Conservation (phyloP, 73 alveolate species). For the Blepharisma stoltei region DNA sequence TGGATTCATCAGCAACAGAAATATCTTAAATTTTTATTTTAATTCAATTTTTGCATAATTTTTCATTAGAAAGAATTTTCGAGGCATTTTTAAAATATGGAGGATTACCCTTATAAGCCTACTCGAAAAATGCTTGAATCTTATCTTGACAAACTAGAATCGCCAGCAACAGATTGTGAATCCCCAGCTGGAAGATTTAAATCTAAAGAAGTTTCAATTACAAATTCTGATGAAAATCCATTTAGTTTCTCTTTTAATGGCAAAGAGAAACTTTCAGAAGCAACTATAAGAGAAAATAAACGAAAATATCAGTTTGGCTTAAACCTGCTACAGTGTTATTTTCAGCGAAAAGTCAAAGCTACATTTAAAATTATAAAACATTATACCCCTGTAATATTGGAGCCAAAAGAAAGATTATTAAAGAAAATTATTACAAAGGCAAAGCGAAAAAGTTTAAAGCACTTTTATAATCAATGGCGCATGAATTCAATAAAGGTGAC, state of each 20-base stretch:
- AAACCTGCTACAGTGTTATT: neutral
- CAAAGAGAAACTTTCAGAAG: neutral
- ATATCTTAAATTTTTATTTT: no score
- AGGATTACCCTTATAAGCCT: no score
- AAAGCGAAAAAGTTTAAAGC: constrained; percentile 5
- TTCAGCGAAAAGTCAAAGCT: neutral
- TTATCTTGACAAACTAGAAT: no score
- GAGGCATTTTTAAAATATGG: no score
- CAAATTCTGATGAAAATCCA: neutral
- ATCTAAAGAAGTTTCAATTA: no score
- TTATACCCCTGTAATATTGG: neutral
- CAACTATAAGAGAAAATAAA: neutral
- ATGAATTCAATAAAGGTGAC: constrained; percentile 3
- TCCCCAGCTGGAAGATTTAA: no score
- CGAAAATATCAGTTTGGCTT: neutral
- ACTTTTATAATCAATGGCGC: neutral
- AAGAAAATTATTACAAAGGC: neutral
- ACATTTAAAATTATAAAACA: neutral
- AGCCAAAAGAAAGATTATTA: neutral
- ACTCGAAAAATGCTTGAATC: no score
- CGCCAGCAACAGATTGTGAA: no score
- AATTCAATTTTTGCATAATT: no score
- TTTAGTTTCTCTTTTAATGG: neutral
- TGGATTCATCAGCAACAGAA: no score
- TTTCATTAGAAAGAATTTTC: no score